These are phyloP conservation scores for Aspergillus udagawae DNA, from an alignment of 2,329 filamentous ascomycete species.

Conservation along the genomic window DNA sequence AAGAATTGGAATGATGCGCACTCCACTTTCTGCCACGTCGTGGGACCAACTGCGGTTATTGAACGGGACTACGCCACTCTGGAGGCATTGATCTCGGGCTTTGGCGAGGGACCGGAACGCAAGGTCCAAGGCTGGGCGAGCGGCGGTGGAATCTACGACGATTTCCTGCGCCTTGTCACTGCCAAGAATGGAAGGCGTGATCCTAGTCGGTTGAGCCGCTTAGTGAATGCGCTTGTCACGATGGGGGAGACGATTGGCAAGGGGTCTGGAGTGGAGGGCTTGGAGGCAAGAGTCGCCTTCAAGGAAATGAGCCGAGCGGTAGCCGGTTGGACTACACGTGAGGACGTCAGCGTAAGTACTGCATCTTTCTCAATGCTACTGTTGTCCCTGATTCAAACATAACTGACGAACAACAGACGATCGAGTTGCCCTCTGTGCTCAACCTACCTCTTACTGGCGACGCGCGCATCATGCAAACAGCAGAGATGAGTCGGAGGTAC, in stretches of 20 bases:
- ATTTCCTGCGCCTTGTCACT: conserved; percentile 52
- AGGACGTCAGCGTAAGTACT: conserved; percentile 54
- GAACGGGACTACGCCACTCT: conserved; percentile 73
- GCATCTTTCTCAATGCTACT: neutral
- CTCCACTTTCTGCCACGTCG: conserved; percentile 71
- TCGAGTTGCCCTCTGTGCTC: conserved; percentile 37
- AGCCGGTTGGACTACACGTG: conserved; percentile 61
- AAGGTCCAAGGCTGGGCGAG: conserved; percentile 69
- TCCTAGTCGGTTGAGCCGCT: conserved; percentile 38
- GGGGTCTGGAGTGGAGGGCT: conserved; percentile 50
- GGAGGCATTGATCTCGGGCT: conserved; percentile 65
- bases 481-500: conserved; percentile 65
- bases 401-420: conserved; percentile 18
- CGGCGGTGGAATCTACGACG: conserved; percentile 75
- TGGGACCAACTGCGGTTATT: conserved; percentile 78
- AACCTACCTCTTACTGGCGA: conserved; percentile 62
- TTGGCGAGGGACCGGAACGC: conserved; percentile 57
- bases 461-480: conserved; percentile 65
- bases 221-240: conserved; percentile 46
- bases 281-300: conserved; percentile 67
- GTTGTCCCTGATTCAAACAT: neutral
- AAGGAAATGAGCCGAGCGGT: conserved; percentile 77
- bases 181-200: conserved; percentile 38
- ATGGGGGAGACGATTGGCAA: conserved; percentile 40
- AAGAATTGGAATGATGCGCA: conserved; percentile 77